Percentiles rank a stretch among this genome's conserved stretches.
These are phyloP conservation scores for Septoria petroselini DNA, from an alignment of 2,329 filamentous ascomycete species.

Conservation along the genomic window DNA sequence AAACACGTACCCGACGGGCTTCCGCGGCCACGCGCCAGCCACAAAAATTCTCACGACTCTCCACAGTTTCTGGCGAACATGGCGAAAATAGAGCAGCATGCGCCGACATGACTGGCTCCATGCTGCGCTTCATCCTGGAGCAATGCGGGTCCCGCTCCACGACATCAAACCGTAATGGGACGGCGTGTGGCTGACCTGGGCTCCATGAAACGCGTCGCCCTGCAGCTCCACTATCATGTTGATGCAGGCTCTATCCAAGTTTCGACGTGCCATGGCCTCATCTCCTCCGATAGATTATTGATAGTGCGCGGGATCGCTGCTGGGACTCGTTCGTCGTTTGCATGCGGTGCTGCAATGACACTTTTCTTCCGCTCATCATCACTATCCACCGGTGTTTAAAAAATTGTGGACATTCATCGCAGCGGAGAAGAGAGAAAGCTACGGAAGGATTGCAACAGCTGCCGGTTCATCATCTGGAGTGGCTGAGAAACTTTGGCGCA, in stretches of 20 bases:
- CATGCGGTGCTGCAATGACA: neutral
- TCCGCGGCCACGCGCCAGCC: constrained; percentile 7
- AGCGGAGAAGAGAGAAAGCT: no score
- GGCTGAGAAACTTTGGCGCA: constrained; percentile 12
- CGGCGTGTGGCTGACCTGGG: constrained; percentile 13
- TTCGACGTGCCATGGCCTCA: constrained; percentile 16
- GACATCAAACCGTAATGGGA: constrained; percentile 5
- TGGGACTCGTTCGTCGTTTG: neutral
- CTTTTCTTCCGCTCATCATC: neutral
- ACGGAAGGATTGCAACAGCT: neutral
- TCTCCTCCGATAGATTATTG: constrained; percentile 20
- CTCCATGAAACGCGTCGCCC: constrained; percentile 16
- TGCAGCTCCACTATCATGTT: constrained; percentile 15
- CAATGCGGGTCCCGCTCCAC: constrained; percentile 1
- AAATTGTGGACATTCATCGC: no score
- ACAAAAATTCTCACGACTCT: neutral
- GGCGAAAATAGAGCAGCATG: constrained; percentile 3
- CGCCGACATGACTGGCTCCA: constrained; percentile 8
- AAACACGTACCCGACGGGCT: neutral
- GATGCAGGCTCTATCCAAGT: constrained; percentile 21
- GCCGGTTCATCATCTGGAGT: constrained; percentile 8
- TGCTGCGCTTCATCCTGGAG: neutral
- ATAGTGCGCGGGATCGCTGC: neutral
- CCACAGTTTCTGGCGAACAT: constrained; percentile 2
- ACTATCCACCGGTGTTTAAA: neutral